Conservation (phyloP, 257 asterid species). For the Solanum peruvianum region DNA sequence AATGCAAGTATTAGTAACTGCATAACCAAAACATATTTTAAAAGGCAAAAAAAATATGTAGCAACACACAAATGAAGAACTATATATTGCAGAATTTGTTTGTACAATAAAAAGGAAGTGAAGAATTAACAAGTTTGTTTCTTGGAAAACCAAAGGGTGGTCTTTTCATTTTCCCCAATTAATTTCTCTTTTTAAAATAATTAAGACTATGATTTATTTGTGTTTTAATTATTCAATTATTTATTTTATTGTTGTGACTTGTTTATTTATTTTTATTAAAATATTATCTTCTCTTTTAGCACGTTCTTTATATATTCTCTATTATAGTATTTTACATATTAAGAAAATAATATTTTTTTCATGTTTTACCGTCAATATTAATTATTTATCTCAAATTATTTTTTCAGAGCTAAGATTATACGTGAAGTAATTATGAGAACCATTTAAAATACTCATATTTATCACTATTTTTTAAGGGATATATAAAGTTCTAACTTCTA, state of each 20-base stretch:
- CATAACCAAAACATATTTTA: background rate
- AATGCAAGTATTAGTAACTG: background rate
- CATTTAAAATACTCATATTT: background rate
- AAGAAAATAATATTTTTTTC: background rate
- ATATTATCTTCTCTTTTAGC: background rate
- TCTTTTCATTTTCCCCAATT: background rate
- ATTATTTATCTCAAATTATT: background rate
- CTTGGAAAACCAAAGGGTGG: background rate
- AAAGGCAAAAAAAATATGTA: background rate
- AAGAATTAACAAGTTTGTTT: background rate
- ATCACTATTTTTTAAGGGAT: background rate
- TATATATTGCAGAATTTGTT: background rate
- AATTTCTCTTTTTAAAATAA: background rate
- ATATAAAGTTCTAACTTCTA: background rate
- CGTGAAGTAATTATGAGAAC: background rate
- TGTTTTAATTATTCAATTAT: background rate
- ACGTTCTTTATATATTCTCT: background rate
- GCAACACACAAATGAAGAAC: background rate
- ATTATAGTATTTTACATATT: no score
- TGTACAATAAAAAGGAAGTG: background rate
- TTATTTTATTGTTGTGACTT: no score
- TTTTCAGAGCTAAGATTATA: background rate
- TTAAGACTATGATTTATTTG: background rate
- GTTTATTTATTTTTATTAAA: fast-evolving
- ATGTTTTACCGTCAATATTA: no score